phyloP scores from a whole-genome alignment of 495 filamentous ascomycete species.

The Penicillium waksmanii region DNA sequence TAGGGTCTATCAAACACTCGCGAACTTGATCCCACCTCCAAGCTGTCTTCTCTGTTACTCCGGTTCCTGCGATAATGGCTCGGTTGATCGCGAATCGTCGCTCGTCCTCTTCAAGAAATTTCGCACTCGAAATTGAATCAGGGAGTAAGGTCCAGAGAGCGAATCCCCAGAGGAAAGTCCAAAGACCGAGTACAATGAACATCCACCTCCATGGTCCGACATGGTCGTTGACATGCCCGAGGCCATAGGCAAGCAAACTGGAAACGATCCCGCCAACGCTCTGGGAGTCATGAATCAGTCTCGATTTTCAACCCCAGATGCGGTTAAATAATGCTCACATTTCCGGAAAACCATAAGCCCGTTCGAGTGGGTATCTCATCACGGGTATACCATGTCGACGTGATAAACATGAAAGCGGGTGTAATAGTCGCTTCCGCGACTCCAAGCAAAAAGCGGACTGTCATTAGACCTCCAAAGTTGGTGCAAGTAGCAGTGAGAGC shows the following conservation, averaged over 20 bases:
- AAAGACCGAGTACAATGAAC: slow-evolving; percentile 54
- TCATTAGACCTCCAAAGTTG: slow-evolving; percentile 40
- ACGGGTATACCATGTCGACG: slow-evolving; percentile 56
- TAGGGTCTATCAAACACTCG: slow-evolving; percentile 58
- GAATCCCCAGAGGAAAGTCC: slow-evolving; percentile 59
- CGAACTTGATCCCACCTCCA: slow-evolving; percentile 58
- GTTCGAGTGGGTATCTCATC: slow-evolving; percentile 62
- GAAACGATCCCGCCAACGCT: slow-evolving; percentile 59
- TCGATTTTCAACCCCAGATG: not conserved
- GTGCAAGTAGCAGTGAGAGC: slow-evolving; percentile 44
- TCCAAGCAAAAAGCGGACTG: slow-evolving; percentile 54
- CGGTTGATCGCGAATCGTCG: slow-evolving; percentile 58
- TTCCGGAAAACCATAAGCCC: slow-evolving; percentile 64
- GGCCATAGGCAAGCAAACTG: slow-evolving; percentile 60
- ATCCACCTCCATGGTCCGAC: slow-evolving; percentile 58
- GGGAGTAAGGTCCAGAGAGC: slow-evolving; percentile 59
- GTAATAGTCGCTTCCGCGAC: slow-evolving; percentile 56
- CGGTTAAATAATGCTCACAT: slow-evolving; percentile 24
- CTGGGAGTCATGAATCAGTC: slow-evolving; percentile 12
- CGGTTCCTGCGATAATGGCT: slow-evolving; percentile 41
- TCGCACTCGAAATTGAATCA: slow-evolving; percentile 62
- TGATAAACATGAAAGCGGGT: slow-evolving; percentile 43
- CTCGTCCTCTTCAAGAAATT: slow-evolving; percentile 59
- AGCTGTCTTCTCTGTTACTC: slow-evolving; percentile 56
- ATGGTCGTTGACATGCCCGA: slow-evolving; percentile 54